A percentile compares a stretch with the other conserved stretches of the same genome.
Conservation (phyloP, 352 stramenopile genomes). For the Pythium phragmitis region DNA sequence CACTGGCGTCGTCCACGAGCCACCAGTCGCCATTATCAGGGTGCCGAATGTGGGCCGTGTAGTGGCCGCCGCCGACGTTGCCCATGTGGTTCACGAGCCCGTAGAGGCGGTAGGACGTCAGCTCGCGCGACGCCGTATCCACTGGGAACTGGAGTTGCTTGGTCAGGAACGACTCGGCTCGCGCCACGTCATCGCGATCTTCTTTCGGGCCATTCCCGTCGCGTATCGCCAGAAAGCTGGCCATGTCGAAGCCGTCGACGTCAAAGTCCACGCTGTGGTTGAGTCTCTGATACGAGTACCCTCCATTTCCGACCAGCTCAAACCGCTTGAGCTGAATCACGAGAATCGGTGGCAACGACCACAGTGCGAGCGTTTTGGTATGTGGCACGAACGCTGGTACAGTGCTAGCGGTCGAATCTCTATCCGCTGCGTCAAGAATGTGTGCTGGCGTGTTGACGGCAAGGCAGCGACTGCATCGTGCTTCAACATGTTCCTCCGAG, state of each 20-base stretch:
- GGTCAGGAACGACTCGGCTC: conserved; percentile 34
- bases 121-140: conserved; percentile 38
- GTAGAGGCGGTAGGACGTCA: conserved; percentile 90
- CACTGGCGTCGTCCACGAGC: conserved; percentile 92
- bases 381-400: conserved; percentile 25
- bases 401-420: background rate
- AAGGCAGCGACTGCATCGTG: conserved; percentile 37
- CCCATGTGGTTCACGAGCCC: conserved; percentile 95
- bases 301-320: conserved; percentile 50
- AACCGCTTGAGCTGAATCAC: conserved; percentile 74
- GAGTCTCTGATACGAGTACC: conserved; percentile 75
- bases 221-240: conserved; percentile 32
- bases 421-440: background rate
- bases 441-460: background rate
- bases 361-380: conserved; percentile 53
- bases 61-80: conserved; percentile 92
- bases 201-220: conserved; percentile 3
- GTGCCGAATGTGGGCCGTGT: conserved; percentile 68
- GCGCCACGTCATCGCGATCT: conserved; percentile 26
- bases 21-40: conserved; percentile 77
- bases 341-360: conserved; percentile 53
- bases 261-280: conserved; percentile 92
- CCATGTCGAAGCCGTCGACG: conserved; percentile 84
- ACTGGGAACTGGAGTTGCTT: conserved; percentile 42
- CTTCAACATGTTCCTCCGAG: conserved; percentile 43